Base-by-base conservation (phyloP, 192 early-diverging fungal genomes). In the Linnemannia hyalina region DNA sequence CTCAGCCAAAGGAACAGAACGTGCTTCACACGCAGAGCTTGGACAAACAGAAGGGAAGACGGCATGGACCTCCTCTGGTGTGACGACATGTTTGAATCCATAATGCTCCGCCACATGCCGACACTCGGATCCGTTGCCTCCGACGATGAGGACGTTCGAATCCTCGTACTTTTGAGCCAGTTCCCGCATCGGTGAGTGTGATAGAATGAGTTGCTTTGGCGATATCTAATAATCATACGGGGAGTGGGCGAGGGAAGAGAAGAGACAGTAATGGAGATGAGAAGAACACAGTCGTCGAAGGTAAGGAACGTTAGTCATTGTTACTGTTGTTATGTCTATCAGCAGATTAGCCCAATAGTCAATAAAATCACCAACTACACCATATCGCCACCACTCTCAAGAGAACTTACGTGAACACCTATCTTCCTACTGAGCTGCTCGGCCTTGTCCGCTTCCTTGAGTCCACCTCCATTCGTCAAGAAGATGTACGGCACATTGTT, bases 401-500 rank as follows among this genome's bases (percentile, higher is more conserved):
- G 26, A 47, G 20, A 5, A 20, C 73, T 82, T 89, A 90, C 92
- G 32, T 88, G 60, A 35, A 93, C 75, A 38, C 89, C 94, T 44
- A 96, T 82, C 65, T 89, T 88, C 63, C 85, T 40, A 44, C 90
- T 92, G 54, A 98, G 90, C 71, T 96, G 93, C 4, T 75, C 77
- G 0, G 97, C 96, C 83, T 97, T 97, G 55, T 82, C 82, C 5
- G 86, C 87, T 86, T 98, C 97, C 0, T 93, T 91, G 15, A 96
- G 89, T 18, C 97, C 97, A 68, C 97, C 97, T 40, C 97, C 97
- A 78, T 98, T 98, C 4, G 97, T 98, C 79, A 98, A 79, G 20
- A 97, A 90, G 40, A 97, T 93, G 88, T 93, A 96, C 26, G 96
- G 96, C 32, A 96, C 91, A 29, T 90, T 90, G 76, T 91, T 92